These are phyloP conservation scores for Ramaria rubella DNA, from an alignment of 768 basidiomycete species.

Conservation along the genomic window DNA sequence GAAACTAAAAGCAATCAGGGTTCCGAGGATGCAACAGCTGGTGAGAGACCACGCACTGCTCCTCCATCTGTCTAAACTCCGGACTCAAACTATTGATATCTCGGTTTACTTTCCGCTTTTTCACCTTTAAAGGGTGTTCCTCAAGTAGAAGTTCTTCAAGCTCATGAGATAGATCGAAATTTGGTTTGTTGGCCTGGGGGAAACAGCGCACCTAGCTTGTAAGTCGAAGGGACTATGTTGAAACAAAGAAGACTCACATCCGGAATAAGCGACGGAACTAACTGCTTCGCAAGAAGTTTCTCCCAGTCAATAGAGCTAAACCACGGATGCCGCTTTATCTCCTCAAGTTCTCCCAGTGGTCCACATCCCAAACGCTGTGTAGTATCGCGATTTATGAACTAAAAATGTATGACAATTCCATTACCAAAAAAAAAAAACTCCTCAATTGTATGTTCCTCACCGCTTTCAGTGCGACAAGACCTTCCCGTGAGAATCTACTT, in stretches of 20 bases:
- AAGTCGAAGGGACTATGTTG: background rate
- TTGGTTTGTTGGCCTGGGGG: conserved; percentile 84
- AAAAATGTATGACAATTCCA: background rate
- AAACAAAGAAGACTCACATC: conserved; percentile 55
- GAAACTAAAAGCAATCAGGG: conserved; percentile 51
- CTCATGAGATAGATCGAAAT: conserved; percentile 96
- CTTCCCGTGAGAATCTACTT: conserved; percentile 68
- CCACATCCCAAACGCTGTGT: conserved; percentile 75
- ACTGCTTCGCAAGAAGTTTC: conserved; percentile 51
- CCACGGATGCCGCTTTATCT: conserved; percentile 82
- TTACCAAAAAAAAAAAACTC: background rate
- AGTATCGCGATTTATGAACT: conserved; percentile 88
- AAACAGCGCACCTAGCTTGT: background rate
- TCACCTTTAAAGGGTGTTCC: conserved; percentile 94
- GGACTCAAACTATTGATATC: conserved; percentile 86
- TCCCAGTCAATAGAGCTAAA: conserved; percentile 79
- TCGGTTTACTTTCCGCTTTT: conserved; percentile 82
- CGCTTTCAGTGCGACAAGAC: conserved; percentile 26
- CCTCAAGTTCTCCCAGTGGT: conserved; percentile 63
- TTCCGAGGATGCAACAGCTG: background rate
- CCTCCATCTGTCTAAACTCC: conserved; percentile 87
- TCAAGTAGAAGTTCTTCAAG: conserved; percentile 96
- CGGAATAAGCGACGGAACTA: conserved; percentile 80
- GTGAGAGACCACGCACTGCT: conserved; percentile 54
- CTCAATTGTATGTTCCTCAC: background rate